Base-by-base conservation (phyloP, 148 eudicot genomes). In the Salicornia ramosissima region DNA sequence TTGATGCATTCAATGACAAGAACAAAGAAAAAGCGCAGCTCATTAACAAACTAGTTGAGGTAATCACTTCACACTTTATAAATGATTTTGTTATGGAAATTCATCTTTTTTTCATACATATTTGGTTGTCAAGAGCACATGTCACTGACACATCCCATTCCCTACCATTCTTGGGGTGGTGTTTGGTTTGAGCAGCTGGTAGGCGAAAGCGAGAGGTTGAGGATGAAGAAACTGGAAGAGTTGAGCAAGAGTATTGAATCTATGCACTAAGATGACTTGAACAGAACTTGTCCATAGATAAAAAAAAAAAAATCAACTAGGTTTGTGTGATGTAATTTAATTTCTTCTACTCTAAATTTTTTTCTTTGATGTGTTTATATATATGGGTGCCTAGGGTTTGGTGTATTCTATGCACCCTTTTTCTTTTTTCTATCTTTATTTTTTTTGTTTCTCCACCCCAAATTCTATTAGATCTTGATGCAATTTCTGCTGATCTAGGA, bases 21-120 rank as follows among this genome's bases (percentile, higher is more conserved):
- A 89, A 91, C 96, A 91, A 89, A 74, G 97, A 91, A 40, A 91
- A 91, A 84, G 92, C 80, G 19, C 92, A 87, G 73, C 86, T 91
- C 13, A 83, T 91, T 19, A 87, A 90, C 77, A 87, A 84, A 86
- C 80, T 92, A 63, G 92, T 92, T 75, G 97, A 89, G 97, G 97
- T 92, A 74, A 74, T 53, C 33, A 24, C 18, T 13, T 53, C 19
- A 24, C 21, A 31, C 40, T 36, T 14, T n/a, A 43, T 39, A 29
- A 30, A n/a, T 19, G 13, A 71, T 40, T 45, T 57, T 21, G 53
- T 51, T 52, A 3, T 13, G 47, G 11, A 40, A 40, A 8, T 62
- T 13, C 1, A 3, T 13, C 24, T 26, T 15, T 29, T 62, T 36
- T 46, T 21, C 24, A n/a, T n/a, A 12, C 36, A 71, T 30, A 9